phyloP scores from a whole-genome alignment of 176 grass and related monocot species.

The Avena atlantica region DNA sequence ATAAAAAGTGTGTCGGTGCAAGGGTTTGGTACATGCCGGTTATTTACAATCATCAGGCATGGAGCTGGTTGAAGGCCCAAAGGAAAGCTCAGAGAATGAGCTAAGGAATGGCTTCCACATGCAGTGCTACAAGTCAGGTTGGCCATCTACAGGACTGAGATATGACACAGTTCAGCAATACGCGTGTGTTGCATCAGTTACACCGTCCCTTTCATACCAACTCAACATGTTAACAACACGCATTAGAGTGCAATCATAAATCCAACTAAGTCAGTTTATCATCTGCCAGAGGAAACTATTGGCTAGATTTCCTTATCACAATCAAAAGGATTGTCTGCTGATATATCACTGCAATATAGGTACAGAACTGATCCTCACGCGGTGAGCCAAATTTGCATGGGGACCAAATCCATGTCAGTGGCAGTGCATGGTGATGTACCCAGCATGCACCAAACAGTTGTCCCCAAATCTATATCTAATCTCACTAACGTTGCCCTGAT shows the following conservation, averaged over 20 bases:
- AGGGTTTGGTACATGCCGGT: neutral
- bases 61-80: neutral
- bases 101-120: conserved; percentile 7
- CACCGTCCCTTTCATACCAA: neutral
- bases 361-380: neutral
- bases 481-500: neutral
- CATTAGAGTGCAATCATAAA: neutral
- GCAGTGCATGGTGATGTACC: neutral
- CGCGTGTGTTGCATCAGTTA: neutral
- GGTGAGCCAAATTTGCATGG: neutral
- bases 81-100: neutral
- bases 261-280: neutral
- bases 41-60: neutral
- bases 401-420: conserved; percentile 10
- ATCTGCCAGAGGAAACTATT: conserved; percentile 5
- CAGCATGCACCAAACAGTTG: neutral
- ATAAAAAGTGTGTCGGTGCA: neutral
- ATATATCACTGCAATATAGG: neutral
- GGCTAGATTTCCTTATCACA: neutral
- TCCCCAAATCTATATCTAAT: neutral
- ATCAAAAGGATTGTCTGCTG: neutral
- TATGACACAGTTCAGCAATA: neutral
- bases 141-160: neutral
- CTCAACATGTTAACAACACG: neutral
- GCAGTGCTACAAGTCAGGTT: neutral